These are phyloP conservation scores for Caulochytrium protostelioides DNA, from an alignment of 371 early-diverging fungal genomes.

Conservation along the genomic window DNA sequence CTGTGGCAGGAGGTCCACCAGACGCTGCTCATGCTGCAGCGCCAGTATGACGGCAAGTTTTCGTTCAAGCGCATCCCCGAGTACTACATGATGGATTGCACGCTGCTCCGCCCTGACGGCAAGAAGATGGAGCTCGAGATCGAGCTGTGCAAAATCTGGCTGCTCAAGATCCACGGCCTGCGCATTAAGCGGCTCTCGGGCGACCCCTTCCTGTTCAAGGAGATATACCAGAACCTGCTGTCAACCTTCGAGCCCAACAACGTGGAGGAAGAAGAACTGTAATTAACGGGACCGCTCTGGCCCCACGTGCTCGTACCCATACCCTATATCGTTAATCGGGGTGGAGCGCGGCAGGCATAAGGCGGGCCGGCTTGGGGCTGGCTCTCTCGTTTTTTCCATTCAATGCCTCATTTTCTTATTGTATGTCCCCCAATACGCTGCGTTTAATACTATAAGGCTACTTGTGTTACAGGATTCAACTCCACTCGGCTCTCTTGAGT, in stretches of 20 bases:
- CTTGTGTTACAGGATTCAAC: too few species aligned
- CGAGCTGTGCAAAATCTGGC: conserved; percentile 33
- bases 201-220: conserved; percentile 22
- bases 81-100: conserved; percentile 16
- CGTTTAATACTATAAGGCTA: too few species aligned
- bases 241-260: neutral
- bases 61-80: conserved; percentile 13
- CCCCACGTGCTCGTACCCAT: too few species aligned
- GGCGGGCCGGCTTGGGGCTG: too few species aligned
- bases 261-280: too few species aligned
- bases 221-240: conserved; percentile 13
- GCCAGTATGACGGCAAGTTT: conserved; percentile 6
- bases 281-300: too few species aligned
- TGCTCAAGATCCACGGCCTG: conserved; percentile 26
- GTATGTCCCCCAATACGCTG: too few species aligned
- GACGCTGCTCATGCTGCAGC: conserved; percentile 11
- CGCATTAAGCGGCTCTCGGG: conserved; percentile 27
- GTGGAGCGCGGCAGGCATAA: too few species aligned
- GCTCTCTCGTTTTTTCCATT: too few species aligned
- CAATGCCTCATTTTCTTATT: too few species aligned
- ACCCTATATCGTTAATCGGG: too few species aligned
- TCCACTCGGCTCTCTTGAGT: too few species aligned
- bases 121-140: conserved; percentile 22
- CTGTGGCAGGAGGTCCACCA: conserved; percentile 31
- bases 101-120: conserved; percentile 1